phyloP scores from a whole-genome alignment of 345 rosid genomes.

The Eucalyptus marginata region DNA sequence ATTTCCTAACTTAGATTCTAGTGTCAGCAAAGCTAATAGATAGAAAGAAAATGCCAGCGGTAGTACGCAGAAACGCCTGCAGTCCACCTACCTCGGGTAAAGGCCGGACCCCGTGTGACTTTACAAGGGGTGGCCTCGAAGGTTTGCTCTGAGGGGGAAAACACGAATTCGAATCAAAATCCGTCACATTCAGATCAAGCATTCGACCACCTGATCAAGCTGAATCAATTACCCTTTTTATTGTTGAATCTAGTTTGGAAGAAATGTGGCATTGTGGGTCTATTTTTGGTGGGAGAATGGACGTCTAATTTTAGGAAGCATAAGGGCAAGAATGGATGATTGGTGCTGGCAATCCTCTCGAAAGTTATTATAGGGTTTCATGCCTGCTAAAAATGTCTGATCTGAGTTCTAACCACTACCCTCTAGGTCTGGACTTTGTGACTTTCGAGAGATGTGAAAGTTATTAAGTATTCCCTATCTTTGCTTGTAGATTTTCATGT shows the following conservation, averaged over 20 bases:
- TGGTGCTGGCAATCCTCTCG: neutral
- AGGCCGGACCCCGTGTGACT: neutral
- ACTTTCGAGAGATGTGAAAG: neutral
- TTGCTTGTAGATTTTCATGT: neutral
- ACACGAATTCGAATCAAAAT: neutral
- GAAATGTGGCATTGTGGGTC: neutral
- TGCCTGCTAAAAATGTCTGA: neutral
- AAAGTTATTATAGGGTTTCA: neutral
- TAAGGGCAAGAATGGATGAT: neutral
- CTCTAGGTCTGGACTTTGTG: too few relatives aligned
- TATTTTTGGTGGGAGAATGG: neutral
- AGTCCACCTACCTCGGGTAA: neutral
- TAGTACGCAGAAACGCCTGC: fast-evolving
- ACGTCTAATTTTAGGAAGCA: neutral
- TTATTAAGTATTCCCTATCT: too few relatives aligned
- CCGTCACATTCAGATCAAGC: neutral
- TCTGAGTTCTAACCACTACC: neutral
- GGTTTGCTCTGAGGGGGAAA: neutral
- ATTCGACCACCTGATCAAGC: neutral
- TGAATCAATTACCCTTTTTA: neutral
- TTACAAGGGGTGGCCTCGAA: neutral
- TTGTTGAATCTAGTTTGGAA: neutral
- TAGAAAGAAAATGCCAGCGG: neutral
- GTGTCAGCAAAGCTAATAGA: neutral
- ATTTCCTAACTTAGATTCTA: neutral